Percentiles rank a stretch among this genome's conserved stretches.
phyloP scores from a whole-genome alignment of 2,329 filamentous ascomycete genomes.

The Penicillium sp. region DNA sequence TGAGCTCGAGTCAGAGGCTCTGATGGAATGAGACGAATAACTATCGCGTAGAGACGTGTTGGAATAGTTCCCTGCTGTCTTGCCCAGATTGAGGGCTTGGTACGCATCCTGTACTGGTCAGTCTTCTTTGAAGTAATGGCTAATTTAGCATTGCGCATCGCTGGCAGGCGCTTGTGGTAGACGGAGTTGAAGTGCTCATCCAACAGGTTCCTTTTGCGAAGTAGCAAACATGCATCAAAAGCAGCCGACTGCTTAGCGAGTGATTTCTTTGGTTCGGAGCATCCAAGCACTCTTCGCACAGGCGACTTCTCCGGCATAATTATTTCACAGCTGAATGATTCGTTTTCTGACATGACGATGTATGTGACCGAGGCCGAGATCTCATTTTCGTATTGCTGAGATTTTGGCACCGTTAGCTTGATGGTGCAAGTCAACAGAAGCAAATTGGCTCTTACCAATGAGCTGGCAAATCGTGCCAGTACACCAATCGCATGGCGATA shows the following conservation, averaged over 20 bases:
- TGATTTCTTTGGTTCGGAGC: conserved; percentile 64
- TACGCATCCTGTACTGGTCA: conserved; percentile 69
- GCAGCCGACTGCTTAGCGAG: conserved; percentile 85
- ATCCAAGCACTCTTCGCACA: conserved; percentile 63
- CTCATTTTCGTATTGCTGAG: conserved; percentile 48
- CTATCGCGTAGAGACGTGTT: conserved; percentile 56
- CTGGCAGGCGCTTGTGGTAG: conserved; percentile 68
- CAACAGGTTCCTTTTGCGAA: conserved; percentile 65
- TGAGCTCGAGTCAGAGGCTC: conserved; percentile 57
- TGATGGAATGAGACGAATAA: conserved; percentile 59
- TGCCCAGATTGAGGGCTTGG: conserved; percentile 75
- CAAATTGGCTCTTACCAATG: conserved; percentile 47
- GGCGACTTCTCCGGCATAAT: conserved; percentile 73
- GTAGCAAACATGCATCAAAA: conserved; percentile 72
- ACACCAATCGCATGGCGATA: conserved; percentile 70
- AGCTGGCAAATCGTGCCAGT: conserved; percentile 70
- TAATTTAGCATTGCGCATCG: conserved; percentile 81
- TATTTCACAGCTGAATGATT: conserved; percentile 72
- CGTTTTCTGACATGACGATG: conserved; percentile 54
- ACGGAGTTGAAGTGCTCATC: conserved; percentile 72
- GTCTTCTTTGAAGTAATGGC: conserved; percentile 77
- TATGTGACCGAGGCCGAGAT: conserved; percentile 55
- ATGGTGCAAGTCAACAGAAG: background rate
- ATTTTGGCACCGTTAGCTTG: background rate
- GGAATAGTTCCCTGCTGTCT: conserved; percentile 46